Base-by-base conservation (phyloP, 768 basidiomycete species). In the Hemileccinum impolitum region DNA sequence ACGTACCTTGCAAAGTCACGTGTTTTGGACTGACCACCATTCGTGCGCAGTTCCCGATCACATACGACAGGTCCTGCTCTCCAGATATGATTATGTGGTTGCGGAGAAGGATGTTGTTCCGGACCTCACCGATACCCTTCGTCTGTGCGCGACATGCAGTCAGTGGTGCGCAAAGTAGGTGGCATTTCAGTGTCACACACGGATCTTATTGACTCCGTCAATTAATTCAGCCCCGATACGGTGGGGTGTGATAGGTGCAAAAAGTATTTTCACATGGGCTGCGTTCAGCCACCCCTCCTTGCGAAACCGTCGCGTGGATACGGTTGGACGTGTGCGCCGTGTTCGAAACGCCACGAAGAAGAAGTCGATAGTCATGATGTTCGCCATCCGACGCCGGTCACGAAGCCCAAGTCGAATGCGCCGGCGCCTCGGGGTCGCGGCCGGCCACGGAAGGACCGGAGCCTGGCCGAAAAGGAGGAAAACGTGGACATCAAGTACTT, bases 281-380 rank as follows among this genome's bases (percentile, higher is more conserved):
- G 95, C 64, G 87, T 96, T 45, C 87, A 90, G 55, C 95, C 95
- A 19, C 95, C 95, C 3, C 72, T 98, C 8, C 73, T 78, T 15
- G 87, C 87, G 2, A 97, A 97, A 67, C 95, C 95, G 13, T 91
- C 93, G 19, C 82, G 92, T 54, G 95, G 95, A 39, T 98, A 97
- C 70, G 92, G 90, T 18, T 98, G 95, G 95, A 92, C 93, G 10
- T 98, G 95, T 60, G 90, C 90, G 0, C 91, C 93, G 1, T 98
- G 94, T 67, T 88, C 93, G 11, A 80, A 83, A 45, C 80, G 80
- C 56, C 88, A 94, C 62, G 93, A 92, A 58, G 87, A 92, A 59
- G 82, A 89, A 63, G 87, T 92, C 40, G 85, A 88, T 62, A 80
- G 83, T 52, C 83, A 85, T 55, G 83, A 85, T 25, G 76, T 81